phyloP scores from a whole-genome alignment of 257 asterid genomes.

The Salvia miltiorrhiza region DNA sequence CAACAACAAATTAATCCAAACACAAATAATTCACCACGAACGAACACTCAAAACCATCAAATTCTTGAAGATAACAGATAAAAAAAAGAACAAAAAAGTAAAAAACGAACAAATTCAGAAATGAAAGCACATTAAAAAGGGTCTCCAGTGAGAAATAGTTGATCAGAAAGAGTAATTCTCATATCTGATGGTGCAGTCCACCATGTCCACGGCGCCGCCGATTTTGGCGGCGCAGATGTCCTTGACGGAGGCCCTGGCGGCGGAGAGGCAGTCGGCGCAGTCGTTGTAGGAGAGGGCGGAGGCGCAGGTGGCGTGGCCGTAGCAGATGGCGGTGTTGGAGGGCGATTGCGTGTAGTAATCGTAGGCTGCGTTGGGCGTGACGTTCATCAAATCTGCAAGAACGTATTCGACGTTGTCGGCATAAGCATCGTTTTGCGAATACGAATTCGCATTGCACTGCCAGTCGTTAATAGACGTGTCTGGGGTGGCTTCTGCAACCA shows the following conservation, averaged over 20 bases:
- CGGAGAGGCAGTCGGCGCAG: slow-evolving; percentile 24
- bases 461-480: neutral
- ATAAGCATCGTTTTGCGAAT: slow-evolving; percentile 4
- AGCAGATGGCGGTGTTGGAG: slow-evolving; percentile 4
- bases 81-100: neutral
- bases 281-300: slow-evolving; percentile 17
- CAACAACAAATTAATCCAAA: too few species aligned
- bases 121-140: too few species aligned
- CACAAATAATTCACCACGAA: too few species aligned
- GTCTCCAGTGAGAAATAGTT: too few species aligned
- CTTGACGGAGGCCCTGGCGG: slow-evolving; percentile 14
- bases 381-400: slow-evolving; percentile 23
- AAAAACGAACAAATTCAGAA: neutral
- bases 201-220: slow-evolving; percentile 17
- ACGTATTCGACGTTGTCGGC: slow-evolving; percentile 19
- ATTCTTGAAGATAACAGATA: neutral
- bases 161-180: slow-evolving; percentile 18
- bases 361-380: slow-evolving; percentile 27
- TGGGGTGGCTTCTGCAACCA: slow-evolving; percentile 15
- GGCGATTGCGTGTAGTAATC: slow-evolving; percentile 24
- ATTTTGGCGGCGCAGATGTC: neutral
- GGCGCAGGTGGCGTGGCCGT: slow-evolving; percentile 27
- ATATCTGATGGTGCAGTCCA: slow-evolving; percentile 28
- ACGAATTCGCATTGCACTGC: neutral
- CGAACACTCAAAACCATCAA: neutral